Evolutionary conservation across 1,139 yeast species (phyloP).

Genomic region (Trichomonascaceae sp.): DNA sequence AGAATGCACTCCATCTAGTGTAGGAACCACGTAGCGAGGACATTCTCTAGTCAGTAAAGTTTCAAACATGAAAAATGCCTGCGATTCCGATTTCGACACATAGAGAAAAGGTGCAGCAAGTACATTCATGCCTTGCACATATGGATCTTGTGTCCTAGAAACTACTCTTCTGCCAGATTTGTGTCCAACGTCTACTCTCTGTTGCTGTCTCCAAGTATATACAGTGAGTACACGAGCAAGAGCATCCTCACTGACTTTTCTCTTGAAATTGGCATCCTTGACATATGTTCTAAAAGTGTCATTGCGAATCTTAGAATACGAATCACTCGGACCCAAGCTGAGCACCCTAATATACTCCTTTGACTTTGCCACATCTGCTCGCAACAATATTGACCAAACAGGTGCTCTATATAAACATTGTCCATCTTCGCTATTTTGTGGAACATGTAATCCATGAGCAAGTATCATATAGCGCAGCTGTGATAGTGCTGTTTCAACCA

Average conservation of each 20-base stretch:
- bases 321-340: slow-evolving; percentile 48
- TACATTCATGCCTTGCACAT: slow-evolving; percentile 91
- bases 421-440: slow-evolving; percentile 23
- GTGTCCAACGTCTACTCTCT: slow-evolving; percentile 2
- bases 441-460: slow-evolving; percentile 66
- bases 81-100: slow-evolving; percentile 75
- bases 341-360: slow-evolving; percentile 52
- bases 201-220: slow-evolving; percentile 48
- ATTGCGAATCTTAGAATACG: slow-evolving; percentile 68
- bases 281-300: slow-evolving; percentile 85
- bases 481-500: slow-evolving; percentile 64
- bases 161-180: slow-evolving; percentile 7
- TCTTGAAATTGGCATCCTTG: slow-evolving; percentile 62
- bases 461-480: slow-evolving; percentile 75
- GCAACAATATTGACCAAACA: slow-evolving; percentile 75
- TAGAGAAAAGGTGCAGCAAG: slow-evolving; percentile 79
- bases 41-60: slow-evolving; percentile 54
- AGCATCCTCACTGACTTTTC: slow-evolving; percentile 61
- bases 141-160: slow-evolving; percentile 29
- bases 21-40: slow-evolving; percentile 74
- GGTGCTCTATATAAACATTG: slow-evolving; percentile 63
- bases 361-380: slow-evolving; percentile 55
- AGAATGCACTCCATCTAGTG: slow-evolving; percentile 75
- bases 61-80: slow-evolving; percentile 70
- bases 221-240: slow-evolving; percentile 65